Conservation (phyloP, 2,329 filamentous ascomycete species). For the Trichoderma sp. region DNA sequence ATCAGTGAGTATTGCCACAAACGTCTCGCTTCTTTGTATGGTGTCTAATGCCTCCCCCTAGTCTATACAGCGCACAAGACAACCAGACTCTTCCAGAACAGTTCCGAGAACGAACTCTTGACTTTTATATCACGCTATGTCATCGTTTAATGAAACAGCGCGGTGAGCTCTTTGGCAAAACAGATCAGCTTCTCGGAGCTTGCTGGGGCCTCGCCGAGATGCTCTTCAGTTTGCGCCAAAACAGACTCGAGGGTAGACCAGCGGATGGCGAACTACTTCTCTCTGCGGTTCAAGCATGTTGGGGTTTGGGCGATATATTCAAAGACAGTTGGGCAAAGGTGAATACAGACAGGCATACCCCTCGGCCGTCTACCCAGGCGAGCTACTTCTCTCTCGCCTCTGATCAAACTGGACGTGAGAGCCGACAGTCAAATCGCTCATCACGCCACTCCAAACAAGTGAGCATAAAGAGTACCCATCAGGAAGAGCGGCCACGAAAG, state of each 20-base stretch:
- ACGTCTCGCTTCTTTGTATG: background rate
- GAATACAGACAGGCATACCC: slow-evolving; percentile 80
- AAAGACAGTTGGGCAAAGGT: slow-evolving; percentile 88
- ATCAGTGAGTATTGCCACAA: slow-evolving; percentile 58
- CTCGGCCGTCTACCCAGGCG: slow-evolving; percentile 69
- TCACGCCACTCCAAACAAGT: slow-evolving; percentile 53
- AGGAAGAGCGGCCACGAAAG: slow-evolving; percentile 50
- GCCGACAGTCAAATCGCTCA: slow-evolving; percentile 50
- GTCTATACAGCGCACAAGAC: slow-evolving; percentile 87
- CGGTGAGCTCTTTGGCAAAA: slow-evolving; percentile 73
- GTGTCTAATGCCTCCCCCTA: slow-evolving; percentile 34
- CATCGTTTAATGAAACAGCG: slow-evolving; percentile 96
- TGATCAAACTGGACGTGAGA: slow-evolving; percentile 49
- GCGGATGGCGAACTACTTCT: slow-evolving; percentile 81
- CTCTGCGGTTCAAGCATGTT: slow-evolving; percentile 88
- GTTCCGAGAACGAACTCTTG: slow-evolving; percentile 84
- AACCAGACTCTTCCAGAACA: slow-evolving; percentile 73
- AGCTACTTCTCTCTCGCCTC: slow-evolving; percentile 61
- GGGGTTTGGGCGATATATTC: slow-evolving; percentile 92
- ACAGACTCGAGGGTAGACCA: slow-evolving; percentile 67
- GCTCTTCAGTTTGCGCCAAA: slow-evolving; percentile 87
- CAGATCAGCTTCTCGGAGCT: slow-evolving; percentile 76
- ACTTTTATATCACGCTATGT: slow-evolving; percentile 92
- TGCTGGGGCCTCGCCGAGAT: slow-evolving; percentile 92
- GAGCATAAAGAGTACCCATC: slow-evolving; percentile 47